Base-by-base conservation (phyloP, 257 asterid genomes). In the Thymus quinquecostatus region DNA sequence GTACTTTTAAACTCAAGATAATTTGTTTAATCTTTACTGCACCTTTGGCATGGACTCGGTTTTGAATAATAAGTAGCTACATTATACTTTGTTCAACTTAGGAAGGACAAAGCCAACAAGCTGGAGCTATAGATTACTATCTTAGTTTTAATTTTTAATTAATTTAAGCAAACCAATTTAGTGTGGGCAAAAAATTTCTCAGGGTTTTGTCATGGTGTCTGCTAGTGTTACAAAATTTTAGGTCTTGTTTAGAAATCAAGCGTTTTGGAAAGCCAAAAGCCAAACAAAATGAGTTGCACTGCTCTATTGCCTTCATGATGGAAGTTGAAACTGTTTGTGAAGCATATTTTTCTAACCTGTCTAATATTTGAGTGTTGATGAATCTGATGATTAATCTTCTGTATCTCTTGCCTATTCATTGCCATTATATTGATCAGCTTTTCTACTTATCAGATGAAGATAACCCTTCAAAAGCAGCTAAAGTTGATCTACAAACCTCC, bases 391-490 rank as follows among this genome's bases (percentile, higher is more conserved):
- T n/a, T n/a, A 5, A 54, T 38, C 21, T 41, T 68, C 36, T 44
- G 63, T 56, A 11, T 65, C 53, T 44, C 27, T 32, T 53, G 9
- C 36, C 40, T 73, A 34, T 53, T 30, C 8, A 30, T 41, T 32
- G n/a, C 38, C 44, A 7, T 59, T 34, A 57, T n/a, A 66, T 59
- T 82, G 80, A 76, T 64, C 54, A 51, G 14, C 14, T 29, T 10
- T 73, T 34, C 14, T 38, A 9, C 40, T 53, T 32, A 44, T 64
- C 58, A 91, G 97, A 93, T 44, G 96, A 89, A 40, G 97, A 89
- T n/a, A 73, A 78, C 57, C 83, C 91, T 54, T 74, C 92, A 10
- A 93, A 93, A 84, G 68, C 86, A 66, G 82, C 96, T 72, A 93
- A 88, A 84, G 82, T 89, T 72, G 97, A 87, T 59, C 68, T 71